Conservation (phyloP, 208 protist species). For the Blastocrithidia nonstop region DNA sequence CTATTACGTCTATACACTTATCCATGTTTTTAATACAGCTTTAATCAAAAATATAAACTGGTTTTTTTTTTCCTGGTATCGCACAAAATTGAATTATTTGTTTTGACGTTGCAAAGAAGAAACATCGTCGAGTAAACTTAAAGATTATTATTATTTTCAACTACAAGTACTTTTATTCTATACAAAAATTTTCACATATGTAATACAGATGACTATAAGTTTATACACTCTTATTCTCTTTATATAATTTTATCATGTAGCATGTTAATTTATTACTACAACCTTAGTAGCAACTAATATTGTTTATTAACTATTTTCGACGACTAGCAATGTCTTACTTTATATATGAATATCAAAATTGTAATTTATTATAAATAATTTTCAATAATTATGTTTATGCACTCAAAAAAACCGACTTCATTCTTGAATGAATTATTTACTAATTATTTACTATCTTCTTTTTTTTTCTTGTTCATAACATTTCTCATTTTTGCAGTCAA, state of each 20-base stretch:
- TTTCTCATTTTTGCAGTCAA: not conserved
- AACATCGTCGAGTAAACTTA: not conserved
- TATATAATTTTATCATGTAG: too few species aligned
- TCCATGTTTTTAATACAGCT: too few species aligned
- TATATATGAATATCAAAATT: slow-evolving; percentile 1
- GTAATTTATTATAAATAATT: not conserved
- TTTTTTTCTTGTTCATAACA: slow-evolving; percentile 1
- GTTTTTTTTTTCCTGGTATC: not conserved
- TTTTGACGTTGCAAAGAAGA: not conserved
- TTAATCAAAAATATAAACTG: not conserved
- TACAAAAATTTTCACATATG: too few species aligned
- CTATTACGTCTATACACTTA: not conserved
- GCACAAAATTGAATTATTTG: not conserved
- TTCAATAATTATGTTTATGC: not conserved
- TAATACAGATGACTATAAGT: too few species aligned
- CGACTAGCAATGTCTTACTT: too few species aligned
- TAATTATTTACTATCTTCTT: not conserved
- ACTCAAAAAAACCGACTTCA: not conserved
- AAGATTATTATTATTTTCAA: not conserved
- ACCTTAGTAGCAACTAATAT: too few species aligned
- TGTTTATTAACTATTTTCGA: too few species aligned
- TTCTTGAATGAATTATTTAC: too few species aligned
- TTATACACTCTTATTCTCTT: too few species aligned
- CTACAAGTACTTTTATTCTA: too few species aligned
- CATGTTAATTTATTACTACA: too few species aligned